phyloP scores from a whole-genome alignment of 108 stramenopile genomes.

The Cyclotella kingstonii region DNA sequence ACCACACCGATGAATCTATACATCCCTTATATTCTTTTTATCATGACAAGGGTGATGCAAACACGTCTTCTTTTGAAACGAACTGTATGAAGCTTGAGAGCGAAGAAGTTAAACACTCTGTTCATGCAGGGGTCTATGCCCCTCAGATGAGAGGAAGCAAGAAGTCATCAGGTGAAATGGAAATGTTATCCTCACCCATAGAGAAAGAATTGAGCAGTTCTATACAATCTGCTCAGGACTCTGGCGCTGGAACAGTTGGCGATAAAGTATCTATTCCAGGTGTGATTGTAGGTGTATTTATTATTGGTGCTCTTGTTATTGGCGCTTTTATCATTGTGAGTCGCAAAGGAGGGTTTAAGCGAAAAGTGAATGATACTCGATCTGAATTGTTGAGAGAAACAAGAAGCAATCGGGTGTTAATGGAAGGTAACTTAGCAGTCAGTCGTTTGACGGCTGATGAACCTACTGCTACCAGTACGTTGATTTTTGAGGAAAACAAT shows the following conservation, averaged over 20 bases:
- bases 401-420: not conserved
- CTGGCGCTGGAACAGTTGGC: too few relatives aligned
- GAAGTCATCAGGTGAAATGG: conserved; percentile 4
- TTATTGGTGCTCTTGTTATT: too few relatives aligned
- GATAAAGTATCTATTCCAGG: too few relatives aligned
- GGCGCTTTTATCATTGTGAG: too few relatives aligned
- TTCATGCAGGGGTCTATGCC: conserved; percentile 18
- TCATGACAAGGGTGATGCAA: conserved; percentile 5
- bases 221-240: too few relatives aligned
- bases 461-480: conserved; percentile 3
- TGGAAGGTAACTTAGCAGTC: conserved; percentile 1
- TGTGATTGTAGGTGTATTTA: too few relatives aligned
- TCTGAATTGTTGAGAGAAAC: too few relatives aligned
- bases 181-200: too few relatives aligned
- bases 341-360: too few relatives aligned
- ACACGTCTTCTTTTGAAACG: conserved; percentile 26
- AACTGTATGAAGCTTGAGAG: conserved; percentile 28
- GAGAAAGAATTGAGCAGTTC: too few relatives aligned
- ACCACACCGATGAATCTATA: not conserved
- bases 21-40: conserved; percentile 26
- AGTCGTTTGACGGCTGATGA: not conserved
- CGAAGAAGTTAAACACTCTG: conserved; percentile 19
- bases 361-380: too few relatives aligned
- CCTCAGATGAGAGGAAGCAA: conserved; percentile 11
- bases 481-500: conserved; percentile 14